These are phyloP conservation scores for Salix arbutifolia DNA, from an alignment of 345 rosid genomes.

Conservation along the genomic window DNA sequence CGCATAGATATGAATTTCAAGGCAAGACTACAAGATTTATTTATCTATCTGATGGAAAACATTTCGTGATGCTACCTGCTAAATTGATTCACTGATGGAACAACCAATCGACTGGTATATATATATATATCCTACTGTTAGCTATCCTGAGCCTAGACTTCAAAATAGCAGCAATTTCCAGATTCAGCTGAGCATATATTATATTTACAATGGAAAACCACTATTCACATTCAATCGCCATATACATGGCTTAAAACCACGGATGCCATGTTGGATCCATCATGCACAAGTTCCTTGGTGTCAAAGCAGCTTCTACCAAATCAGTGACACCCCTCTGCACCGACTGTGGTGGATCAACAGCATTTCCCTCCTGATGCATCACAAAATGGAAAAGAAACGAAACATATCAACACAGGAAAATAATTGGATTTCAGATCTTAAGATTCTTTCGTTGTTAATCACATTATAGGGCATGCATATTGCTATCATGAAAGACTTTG, in stretches of 20 bases:
- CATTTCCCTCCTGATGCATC: slow-evolving; percentile 64
- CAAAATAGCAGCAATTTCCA: background rate
- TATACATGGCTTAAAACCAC: slow-evolving; percentile 55
- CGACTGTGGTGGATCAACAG: slow-evolving; percentile 79
- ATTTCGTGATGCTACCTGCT: background rate
- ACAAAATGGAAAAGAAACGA: background rate
- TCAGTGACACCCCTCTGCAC: slow-evolving; percentile 86
- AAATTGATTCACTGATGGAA: background rate
- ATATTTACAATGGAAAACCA: background rate
- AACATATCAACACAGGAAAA: background rate
- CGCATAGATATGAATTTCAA: no score
- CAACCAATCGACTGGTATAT: background rate
- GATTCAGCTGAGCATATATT: background rate
- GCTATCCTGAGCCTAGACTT: background rate
- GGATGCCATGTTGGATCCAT: slow-evolving; percentile 99
- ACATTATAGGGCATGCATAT: background rate
- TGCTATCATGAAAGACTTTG: background rate
- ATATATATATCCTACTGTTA: background rate
- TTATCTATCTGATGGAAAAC: background rate
- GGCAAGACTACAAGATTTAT: no score
- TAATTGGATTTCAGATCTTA: background rate
- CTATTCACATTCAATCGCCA: background rate
- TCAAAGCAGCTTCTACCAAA: slow-evolving; percentile 87
- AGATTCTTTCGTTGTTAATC: background rate
- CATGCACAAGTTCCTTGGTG: slow-evolving; percentile 89